Evolutionary conservation across 495 filamentous ascomycete species (phyloP).

Genomic region (Neurospora sp.): DNA sequence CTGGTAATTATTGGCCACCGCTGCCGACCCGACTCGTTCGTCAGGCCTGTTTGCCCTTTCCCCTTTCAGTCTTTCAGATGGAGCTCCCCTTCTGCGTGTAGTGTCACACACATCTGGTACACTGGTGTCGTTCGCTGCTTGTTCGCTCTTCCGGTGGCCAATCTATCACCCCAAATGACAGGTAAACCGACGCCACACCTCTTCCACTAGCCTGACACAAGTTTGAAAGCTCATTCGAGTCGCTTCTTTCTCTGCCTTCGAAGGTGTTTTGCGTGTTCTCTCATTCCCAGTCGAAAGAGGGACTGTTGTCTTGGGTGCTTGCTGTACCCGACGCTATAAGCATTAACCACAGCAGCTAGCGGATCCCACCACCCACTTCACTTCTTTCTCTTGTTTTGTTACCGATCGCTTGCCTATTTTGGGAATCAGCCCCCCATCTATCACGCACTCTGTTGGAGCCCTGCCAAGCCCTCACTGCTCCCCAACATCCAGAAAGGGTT

Average conservation of each 20-base stretch:
- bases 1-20: not conserved
- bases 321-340: not conserved
- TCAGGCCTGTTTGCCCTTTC: not conserved
- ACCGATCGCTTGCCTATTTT: not conserved
- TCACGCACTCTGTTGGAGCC: not conserved
- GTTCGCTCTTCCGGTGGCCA: not conserved
- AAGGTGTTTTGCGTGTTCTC: not conserved
- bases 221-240: not conserved
- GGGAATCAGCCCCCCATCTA: not conserved
- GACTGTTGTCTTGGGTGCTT: not conserved
- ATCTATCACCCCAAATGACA: not conserved
- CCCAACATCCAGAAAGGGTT: not conserved
- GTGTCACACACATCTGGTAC: not conserved
- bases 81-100: not conserved
- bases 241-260: not conserved
- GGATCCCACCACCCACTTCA: not conserved
- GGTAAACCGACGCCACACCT: not conserved
- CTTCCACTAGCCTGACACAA: not conserved
- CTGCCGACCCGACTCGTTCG: not conserved
- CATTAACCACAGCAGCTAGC: not conserved
- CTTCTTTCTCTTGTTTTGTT: not conserved
- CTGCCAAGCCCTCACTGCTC: not conserved
- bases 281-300: not conserved
- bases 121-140: not conserved
- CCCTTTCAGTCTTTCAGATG: not conserved